Conservation (phyloP, 805 yeast genomes). For the Middelhovenomyces tepae region DNA sequence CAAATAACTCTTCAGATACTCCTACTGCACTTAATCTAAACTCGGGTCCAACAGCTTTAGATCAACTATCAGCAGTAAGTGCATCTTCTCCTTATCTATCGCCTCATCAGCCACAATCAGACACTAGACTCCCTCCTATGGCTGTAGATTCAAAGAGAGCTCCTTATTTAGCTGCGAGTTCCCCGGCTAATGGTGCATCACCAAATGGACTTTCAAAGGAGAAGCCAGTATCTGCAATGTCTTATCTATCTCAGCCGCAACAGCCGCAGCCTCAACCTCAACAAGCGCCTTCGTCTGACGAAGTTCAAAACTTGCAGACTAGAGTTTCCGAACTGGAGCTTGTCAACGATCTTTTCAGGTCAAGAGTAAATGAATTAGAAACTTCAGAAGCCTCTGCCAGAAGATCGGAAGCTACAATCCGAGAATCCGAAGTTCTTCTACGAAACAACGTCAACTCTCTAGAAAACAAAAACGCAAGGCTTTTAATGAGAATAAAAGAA, state of each 20-base stretch:
- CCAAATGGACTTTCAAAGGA: no score
- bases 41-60: constrained; percentile 14
- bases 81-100: constrained; percentile 15
- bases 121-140: constrained; percentile 10
- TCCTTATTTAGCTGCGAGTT: no score
- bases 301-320: constrained; percentile 44
- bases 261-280: no score
- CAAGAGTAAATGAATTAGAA: constrained; percentile 78
- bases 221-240: no score
- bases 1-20: no score
- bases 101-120: constrained; percentile 15
- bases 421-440: constrained; percentile 24
- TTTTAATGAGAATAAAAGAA: no score
- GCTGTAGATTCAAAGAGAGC: no score
- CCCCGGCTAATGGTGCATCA: no score
- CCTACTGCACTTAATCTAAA: no score
- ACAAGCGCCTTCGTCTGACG: neutral
- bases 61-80: constrained; percentile 16
- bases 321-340: constrained; percentile 82
- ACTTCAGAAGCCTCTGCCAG: constrained; percentile 29
- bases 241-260: no score
- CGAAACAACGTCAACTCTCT: no score
- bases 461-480: no score
- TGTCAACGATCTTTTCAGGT: constrained; percentile 79
- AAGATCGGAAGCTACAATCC: constrained; percentile 22